Evolutionary conservation across 768 basidiomycete species (phyloP), one percentile per base, ranked within the genome.

Genomic region (Phanerochaete sordida): DNA sequence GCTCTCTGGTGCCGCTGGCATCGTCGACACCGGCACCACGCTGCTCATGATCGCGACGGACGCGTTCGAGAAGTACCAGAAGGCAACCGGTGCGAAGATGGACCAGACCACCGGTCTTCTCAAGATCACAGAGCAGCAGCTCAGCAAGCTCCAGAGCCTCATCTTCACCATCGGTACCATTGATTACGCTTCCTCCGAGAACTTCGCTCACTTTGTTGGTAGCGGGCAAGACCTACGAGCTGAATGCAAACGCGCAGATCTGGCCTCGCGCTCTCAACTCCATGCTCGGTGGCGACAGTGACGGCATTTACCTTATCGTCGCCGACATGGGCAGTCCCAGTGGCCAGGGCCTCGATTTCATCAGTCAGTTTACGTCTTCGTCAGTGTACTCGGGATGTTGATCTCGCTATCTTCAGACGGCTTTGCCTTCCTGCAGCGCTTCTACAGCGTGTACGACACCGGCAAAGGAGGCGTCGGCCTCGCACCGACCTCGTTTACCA

Each of bases 231-330:
- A 79, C 77, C 9, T 86, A 78, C 64, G 81, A 83, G 69, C 64
- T 89, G 57, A 84, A 82, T 2, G 68, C 83, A 16, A 85, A 87
- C 65, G 86, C 84, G 3, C 87, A 90, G 76, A 83, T 86, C 62
- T 89, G 86, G 85, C 87, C 86, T 0, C 81, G 84, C 48, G 66
- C 75, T 2, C 74, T 84, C 62, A 88, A 90, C 73, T 70, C 73
- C n/a, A 72, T 73, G 30, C 77, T 90, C 13, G 85, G 85, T 56
- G 88, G 88, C 47, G 68, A 73, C 27, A 61, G 72, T 2, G 65
- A 69, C 64, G 69, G 70, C 56, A 86, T 87, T 62, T 87, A 86
- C 64, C 75, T 86, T 61, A 76, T 86, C 65, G 73, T 77, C n/a
- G 76, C 75, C 24, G 83, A 86, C 65, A 66, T 86, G 43, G 84